Conservation (phyloP, 345 rosid genomes). For the Psidium guajava region DNA sequence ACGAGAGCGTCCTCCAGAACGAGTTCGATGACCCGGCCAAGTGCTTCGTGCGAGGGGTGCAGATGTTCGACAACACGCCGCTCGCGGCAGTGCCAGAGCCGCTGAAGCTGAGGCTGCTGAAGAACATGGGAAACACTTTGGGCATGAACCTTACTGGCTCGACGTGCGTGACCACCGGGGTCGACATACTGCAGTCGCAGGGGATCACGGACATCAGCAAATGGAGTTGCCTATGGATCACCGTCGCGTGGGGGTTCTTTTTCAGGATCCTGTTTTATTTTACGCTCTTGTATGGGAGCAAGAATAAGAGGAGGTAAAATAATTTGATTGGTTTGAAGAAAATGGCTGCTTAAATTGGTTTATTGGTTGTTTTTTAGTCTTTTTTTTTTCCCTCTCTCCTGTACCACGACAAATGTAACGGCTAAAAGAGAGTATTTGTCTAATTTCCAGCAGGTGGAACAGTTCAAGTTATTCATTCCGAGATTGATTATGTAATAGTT, state of each 20-base stretch:
- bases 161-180: constrained; percentile 71
- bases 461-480: neutral
- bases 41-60: constrained; percentile 73
- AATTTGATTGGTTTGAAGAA: neutral
- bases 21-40: constrained; percentile 49
- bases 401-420: neutral
- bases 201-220: constrained; percentile 66
- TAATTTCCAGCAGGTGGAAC: neutral
- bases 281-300: constrained; percentile 63
- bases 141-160: constrained; percentile 54
- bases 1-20: constrained; percentile 53
- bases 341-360: neutral
- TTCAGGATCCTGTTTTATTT: constrained; percentile 82
- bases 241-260: constrained; percentile 88
- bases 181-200: constrained; percentile 47
- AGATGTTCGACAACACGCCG: constrained; percentile 77
- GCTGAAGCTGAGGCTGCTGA: constrained; percentile 42
- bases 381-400: neutral
- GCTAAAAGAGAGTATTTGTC: neutral
- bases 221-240: constrained; percentile 87
- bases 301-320: constrained; percentile 58
- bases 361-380: neutral
- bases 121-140: constrained; percentile 41
- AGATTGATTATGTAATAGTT: no score
- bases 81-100: constrained; percentile 27